Evolutionary conservation across 2,329 filamentous ascomycete species (phyloP).

Genomic region (Colletotrichum plurivorum): DNA sequence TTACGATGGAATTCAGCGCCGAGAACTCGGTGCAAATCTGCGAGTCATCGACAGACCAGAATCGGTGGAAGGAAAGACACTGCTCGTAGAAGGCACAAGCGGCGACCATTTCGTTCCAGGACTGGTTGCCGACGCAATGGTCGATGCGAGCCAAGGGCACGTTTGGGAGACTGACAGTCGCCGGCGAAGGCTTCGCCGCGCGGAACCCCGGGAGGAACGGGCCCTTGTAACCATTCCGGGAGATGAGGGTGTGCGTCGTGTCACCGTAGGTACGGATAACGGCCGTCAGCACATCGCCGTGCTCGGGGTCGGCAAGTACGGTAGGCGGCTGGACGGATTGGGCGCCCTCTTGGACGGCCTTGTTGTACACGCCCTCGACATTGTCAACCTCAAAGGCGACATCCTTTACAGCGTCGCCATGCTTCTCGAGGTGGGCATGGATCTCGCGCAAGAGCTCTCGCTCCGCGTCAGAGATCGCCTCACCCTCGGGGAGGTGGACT

Average conservation of each 20-base stretch:
- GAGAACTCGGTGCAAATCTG: constrained; percentile 95
- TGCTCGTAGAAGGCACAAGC: constrained; percentile 84
- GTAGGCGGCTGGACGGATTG: constrained; percentile 74
- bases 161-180: constrained; percentile 66
- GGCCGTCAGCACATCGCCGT: constrained; percentile 79
- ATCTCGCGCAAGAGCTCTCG: constrained; percentile 78
- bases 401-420: constrained; percentile 95
- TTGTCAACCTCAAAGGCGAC: constrained; percentile 96
- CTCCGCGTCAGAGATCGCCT: constrained; percentile 75
- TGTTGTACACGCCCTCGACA: constrained; percentile 83
- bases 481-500: constrained; percentile 67
- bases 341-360: constrained; percentile 77
- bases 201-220: constrained; percentile 88
- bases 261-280: constrained; percentile 94
- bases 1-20: constrained; percentile 89
- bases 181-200: constrained; percentile 59
- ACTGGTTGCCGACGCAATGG: constrained; percentile 97
- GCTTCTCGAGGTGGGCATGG: constrained; percentile 84
- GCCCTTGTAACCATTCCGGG: constrained; percentile 77
- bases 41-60: constrained; percentile 96
- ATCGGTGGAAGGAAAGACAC: constrained; percentile 92
- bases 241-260: constrained; percentile 93
- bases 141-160: constrained; percentile 84
- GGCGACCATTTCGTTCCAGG: constrained; percentile 88
- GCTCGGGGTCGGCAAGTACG: constrained; percentile 67